A percentile compares a stretch with the other conserved stretches of the same genome.
phyloP scores from a whole-genome alignment of 2,329 filamentous ascomycete species.

The Nothophaeocryptopus gaeumannii region DNA sequence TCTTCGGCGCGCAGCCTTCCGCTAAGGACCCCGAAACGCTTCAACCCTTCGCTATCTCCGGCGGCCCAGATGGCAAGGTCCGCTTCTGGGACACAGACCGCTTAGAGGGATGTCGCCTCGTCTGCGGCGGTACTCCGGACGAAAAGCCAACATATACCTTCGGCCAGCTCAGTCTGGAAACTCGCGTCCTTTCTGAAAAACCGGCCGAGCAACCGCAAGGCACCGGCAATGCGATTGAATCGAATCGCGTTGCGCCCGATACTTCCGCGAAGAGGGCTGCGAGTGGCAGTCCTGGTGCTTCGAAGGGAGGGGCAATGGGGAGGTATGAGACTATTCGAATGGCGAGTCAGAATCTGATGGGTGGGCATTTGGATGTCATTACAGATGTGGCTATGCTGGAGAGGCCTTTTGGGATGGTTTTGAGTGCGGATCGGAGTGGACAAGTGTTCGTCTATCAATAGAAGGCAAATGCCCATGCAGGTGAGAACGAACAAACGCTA shows the following conservation, averaged over 20 bases:
- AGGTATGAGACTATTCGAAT: conserved; percentile 79
- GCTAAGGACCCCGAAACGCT: conserved; percentile 69
- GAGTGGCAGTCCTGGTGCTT: conserved; percentile 1
- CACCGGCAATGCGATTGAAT: conserved; percentile 23
- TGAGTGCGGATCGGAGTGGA: conserved; percentile 85
- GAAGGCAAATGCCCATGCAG: neutral
- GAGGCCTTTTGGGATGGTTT: conserved; percentile 85
- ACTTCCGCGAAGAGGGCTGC: conserved; percentile 37
- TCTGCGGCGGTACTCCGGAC: conserved; percentile 68
- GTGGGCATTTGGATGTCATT: conserved; percentile 82
- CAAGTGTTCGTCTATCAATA: conserved; percentile 79
- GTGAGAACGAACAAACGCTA: too few species aligned
- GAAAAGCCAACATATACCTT: conserved; percentile 68
- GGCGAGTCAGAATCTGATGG: conserved; percentile 82
- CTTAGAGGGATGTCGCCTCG: conserved; percentile 72
- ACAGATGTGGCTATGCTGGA: conserved; percentile 86
- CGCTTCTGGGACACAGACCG: conserved; percentile 88
- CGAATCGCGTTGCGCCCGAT: conserved; percentile 27
- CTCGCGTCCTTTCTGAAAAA: conserved; percentile 40
- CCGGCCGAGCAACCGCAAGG: conserved; percentile 18
- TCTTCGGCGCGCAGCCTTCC: conserved; percentile 66
- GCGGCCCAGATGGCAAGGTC: conserved; percentile 83
- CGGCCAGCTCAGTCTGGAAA: conserved; percentile 41
- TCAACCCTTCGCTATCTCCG: conserved; percentile 81
- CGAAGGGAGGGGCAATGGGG: conserved; percentile 6